Evolutionary conservation across 1,284 basidiomycete species (phyloP), one percentile per base, ranked within the genome.

Genomic region (Marasmius fiardii): DNA sequence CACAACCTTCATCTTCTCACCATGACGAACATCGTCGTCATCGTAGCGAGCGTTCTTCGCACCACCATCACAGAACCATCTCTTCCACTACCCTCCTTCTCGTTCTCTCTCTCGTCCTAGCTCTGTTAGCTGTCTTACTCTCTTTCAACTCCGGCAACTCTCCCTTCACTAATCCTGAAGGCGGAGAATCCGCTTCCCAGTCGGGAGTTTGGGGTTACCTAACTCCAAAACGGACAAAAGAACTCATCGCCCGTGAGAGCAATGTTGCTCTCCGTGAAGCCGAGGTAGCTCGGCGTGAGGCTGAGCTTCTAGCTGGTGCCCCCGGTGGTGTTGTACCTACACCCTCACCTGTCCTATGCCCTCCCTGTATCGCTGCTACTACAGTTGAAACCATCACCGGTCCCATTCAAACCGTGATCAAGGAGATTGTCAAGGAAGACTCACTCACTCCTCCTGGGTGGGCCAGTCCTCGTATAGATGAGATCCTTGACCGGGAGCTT

Each of bases 11-110:
- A 26, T 91, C 89, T 24, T 91, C 89, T 43, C 89, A 90, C 62
- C 83, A 82, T 60, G 75, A 76, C 54, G 82, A 80, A 53, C 79
- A 77, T 26, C 71, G 81, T 60, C 76, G 75, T 63, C 74, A 74
- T 49, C 74, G 81, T 34, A 78, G 79, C 51, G 80, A 81, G 45
- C 67, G 60, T 39, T 80, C 84, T 50, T 76, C 76, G 51, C 85
- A 86, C 65, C 88, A 88, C 66, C 88, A 90, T 60, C 86, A 88
- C 64, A 79, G 90, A 57, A 92, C 90, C 53, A 91, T 92, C 60
- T 92, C 90, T 7, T 92, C 89, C n/a, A 92, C 90, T 0, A 92
- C 90, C 8, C 83, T 92, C 45, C 81, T 92, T 55, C 83, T 92
- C 39, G 88, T 92, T 48, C 80, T 92, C 52, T 92, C 90, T 14